A percentile compares a stretch with the other conserved stretches of the same genome.
phyloP scores from a whole-genome alignment of 768 basidiomycete genomes.

The Saitozyma podzolica region DNA sequence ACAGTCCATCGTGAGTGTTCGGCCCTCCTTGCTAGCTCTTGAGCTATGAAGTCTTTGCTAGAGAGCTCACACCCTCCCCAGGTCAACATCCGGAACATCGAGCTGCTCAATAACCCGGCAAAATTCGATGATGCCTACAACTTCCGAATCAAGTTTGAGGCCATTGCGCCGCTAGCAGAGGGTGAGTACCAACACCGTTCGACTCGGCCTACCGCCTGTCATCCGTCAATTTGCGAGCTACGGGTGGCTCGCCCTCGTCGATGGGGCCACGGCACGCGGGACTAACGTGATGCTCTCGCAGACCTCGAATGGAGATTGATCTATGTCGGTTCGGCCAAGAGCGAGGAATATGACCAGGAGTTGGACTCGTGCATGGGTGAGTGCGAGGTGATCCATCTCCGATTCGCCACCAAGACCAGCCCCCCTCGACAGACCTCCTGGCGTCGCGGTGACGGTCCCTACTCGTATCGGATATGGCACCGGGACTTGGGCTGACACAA shows the following conservation, averaged over 20 bases:
- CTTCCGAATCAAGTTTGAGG: slow-evolving; percentile 96
- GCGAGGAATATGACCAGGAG: slow-evolving; percentile 91
- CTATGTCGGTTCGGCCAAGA: slow-evolving; percentile 90
- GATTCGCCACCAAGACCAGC: too few relatives aligned
- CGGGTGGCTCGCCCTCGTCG: too few relatives aligned
- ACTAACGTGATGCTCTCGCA: slow-evolving; percentile 43
- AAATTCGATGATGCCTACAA: slow-evolving; percentile 85
- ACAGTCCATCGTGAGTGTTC: slow-evolving; percentile 40
- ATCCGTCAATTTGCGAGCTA: not conserved
- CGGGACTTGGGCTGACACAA: too few relatives aligned
- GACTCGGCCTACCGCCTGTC: not conserved
- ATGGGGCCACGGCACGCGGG: not conserved
- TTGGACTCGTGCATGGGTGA: slow-evolving; percentile 82
- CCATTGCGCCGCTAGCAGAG: slow-evolving; percentile 84
- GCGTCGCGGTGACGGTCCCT: too few relatives aligned
- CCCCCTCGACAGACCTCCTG: too few relatives aligned
- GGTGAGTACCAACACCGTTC: slow-evolving; percentile 57
- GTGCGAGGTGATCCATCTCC: slow-evolving; percentile 1
- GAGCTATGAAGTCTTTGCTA: not conserved
- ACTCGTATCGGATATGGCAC: too few relatives aligned
- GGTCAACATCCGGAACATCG: slow-evolving; percentile 56
- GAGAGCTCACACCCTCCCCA: slow-evolving; percentile 2
- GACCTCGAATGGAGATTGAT: slow-evolving; percentile 98
- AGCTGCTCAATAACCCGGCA: slow-evolving; percentile 87
- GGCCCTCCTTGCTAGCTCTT: not conserved